Percentiles rank a stretch among this genome's conserved stretches.
These are phyloP conservation scores for Fusarium fracticaudum DNA, from an alignment of 2,329 filamentous ascomycete species.

Conservation along the genomic window DNA sequence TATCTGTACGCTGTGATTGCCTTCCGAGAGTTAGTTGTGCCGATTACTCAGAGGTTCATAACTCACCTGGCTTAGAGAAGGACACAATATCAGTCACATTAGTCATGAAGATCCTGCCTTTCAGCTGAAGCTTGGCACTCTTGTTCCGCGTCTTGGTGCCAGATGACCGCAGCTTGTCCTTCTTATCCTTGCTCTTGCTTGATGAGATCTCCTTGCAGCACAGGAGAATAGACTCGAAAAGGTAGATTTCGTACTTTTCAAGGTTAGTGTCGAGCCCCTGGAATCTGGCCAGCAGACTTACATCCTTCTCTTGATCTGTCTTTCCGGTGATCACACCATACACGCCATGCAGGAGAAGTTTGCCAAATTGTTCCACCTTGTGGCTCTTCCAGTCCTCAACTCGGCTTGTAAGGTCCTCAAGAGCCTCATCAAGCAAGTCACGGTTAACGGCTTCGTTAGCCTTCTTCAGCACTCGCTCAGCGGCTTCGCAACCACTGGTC, in stretches of 20 bases:
- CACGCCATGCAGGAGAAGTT: conserved; percentile 85
- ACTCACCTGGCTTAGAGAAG: conserved; percentile 84
- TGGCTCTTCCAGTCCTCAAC: conserved; percentile 99
- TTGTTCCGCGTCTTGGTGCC: conserved; percentile 68
- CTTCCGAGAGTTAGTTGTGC: conserved; percentile 57
- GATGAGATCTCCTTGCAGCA: conserved; percentile 96
- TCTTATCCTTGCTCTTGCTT: conserved; percentile 84
- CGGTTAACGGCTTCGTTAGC: conserved; percentile 93
- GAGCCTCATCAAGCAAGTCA: conserved; percentile 83
- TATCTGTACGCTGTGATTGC: conserved; percentile 94
- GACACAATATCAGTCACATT: conserved; percentile 97
- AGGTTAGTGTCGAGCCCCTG: conserved; percentile 17
- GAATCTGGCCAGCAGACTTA: conserved; percentile 55
- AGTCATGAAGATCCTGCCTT: conserved; percentile 98
- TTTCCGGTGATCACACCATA: conserved; percentile 92
- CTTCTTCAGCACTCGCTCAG: conserved; percentile 81
- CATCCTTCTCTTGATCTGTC: conserved; percentile 91
- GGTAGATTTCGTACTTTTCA: conserved; percentile 92
- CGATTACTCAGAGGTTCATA: not conserved
- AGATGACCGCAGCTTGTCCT: conserved; percentile 67
- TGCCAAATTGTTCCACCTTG: conserved; percentile 88
- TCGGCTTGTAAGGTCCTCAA: conserved; percentile 80
- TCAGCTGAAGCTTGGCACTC: conserved; percentile 88
- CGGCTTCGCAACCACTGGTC: conserved; percentile 78
- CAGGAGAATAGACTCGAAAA: conserved; percentile 93